A percentile compares a stretch with the other conserved stretches of the same genome.
Evolutionary conservation across 805 yeast genomes (phyloP).

Genomic region (Yarrowia sp.): DNA sequence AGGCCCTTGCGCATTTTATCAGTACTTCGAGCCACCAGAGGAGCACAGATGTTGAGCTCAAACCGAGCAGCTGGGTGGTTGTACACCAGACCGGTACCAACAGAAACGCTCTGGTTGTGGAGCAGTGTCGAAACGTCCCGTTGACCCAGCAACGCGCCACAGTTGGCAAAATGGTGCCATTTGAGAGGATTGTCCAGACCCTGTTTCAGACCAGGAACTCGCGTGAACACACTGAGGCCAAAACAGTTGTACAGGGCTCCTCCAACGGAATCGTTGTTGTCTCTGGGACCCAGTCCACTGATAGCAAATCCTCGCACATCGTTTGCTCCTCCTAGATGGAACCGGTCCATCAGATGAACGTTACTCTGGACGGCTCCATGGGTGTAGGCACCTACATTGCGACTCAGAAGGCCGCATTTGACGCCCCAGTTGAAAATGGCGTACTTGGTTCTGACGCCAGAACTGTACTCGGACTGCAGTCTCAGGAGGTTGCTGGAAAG

Average conservation of each 20-base stretch:
- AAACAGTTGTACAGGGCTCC: conserved; percentile 59
- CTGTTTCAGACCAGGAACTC: conserved; percentile 49
- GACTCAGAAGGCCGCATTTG: conserved; percentile 27
- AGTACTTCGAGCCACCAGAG: conserved; percentile 49
- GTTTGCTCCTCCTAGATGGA: conserved; percentile 76
- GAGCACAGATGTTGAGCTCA: conserved; percentile 62
- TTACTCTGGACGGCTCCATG: not conserved
- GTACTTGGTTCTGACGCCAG: conserved; percentile 33
- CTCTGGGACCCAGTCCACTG: conserved; percentile 65
- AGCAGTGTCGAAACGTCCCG: conserved; percentile 24
- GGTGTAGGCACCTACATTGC: not conserved
- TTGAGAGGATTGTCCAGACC: conserved; percentile 50
- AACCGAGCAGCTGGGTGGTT: conserved; percentile 64
- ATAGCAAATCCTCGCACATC: conserved; percentile 67
- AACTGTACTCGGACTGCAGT: conserved; percentile 39
- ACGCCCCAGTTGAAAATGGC: conserved; percentile 26
- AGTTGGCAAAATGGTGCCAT: conserved; percentile 60
- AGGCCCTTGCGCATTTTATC: conserved; percentile 61
- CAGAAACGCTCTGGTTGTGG: conserved; percentile 48
- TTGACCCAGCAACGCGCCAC: conserved; percentile 51
- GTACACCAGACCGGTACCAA: conserved; percentile 60
- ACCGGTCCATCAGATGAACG: conserved; percentile 70
- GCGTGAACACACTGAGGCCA: conserved; percentile 57
- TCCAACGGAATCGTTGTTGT: conserved; percentile 56
- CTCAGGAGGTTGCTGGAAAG: conserved; percentile 27